Conservation (phyloP, 148 eudicot species). For the Rhododendron vialii region DNA sequence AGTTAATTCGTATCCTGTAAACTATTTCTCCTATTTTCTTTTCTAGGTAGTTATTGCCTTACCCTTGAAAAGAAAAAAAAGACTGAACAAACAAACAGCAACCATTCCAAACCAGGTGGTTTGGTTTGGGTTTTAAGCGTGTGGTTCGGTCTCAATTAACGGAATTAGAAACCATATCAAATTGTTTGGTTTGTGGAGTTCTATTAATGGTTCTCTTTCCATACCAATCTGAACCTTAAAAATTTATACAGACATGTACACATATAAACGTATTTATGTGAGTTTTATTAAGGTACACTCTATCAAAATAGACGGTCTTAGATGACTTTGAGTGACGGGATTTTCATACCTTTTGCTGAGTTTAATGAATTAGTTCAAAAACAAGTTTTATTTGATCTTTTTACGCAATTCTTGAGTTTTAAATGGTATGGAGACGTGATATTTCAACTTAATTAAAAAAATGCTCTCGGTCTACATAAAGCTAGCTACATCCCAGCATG, state of each 20-base stretch:
- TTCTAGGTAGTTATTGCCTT: background rate
- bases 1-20: background rate
- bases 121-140: background rate
- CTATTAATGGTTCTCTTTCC: background rate
- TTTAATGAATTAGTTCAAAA: background rate
- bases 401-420: background rate
- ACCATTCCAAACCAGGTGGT: background rate
- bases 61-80: background rate
- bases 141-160: background rate
- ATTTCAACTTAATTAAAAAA: background rate
- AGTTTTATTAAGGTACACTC: background rate
- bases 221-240: background rate
- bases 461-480: background rate
- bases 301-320: background rate
- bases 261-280: background rate
- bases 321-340: background rate
- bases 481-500: background rate
- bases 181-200: background rate
- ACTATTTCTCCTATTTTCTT: background rate
- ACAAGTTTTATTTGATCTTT: background rate
- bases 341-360: background rate
- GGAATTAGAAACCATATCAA: background rate
- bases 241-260: background rate
- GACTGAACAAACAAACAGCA: background rate
- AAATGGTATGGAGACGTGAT: background rate